Evolutionary conservation across 2,329 filamentous ascomycete genomes (phyloP), one percentile per base, ranked within the genome.

Genomic region (Pseudocercospora macadamiae): DNA sequence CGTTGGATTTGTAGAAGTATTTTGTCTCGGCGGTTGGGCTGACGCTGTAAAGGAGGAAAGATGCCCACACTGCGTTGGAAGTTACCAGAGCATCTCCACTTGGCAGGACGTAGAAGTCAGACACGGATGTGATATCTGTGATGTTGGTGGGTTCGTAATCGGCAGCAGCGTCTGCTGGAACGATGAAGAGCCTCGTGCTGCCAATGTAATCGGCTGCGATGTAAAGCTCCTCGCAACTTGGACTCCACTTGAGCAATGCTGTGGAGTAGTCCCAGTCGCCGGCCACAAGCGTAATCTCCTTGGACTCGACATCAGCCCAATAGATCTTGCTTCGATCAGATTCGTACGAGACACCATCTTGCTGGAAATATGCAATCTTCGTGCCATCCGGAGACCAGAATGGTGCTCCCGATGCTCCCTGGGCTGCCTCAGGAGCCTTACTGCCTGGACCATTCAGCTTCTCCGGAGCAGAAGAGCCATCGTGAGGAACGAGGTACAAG

Each of bases 1-100:
- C 66, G 37, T 68, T 63, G 10, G 66, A 65, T 36, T 64, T 61
- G 61, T 66, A 66, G 26, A 64, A 60, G 57, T 64, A 68, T n/a
- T 58, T 58, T 4, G 63, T 53, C 16, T 65, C 57, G 1, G 45
- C 60, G 7, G 47, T 37, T 16, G 62, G 54, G 6, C 55, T 61
- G 21, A 66, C 51, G 10, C 54, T 65, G 59, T 68, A 68, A 37
- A 68, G 55, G 9, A 62, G 57, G 48, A 53, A 61, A 2, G 64
- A 65, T 3, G 63, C 64, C 66, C 66, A 68, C 21, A 65, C 52
- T 2, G 63, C 54, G 39, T 59, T 64, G 18, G 64, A 55, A 23
- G 61, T 58, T 25, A 68, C 63, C 12, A 68, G 57, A 25, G 62
- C 65, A 18, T 62, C 53, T 32, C 62, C 62, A 36, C 57, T 49